phyloP scores from a whole-genome alignment of 495 filamentous ascomycete species.

The Daldinia childiae region DNA sequence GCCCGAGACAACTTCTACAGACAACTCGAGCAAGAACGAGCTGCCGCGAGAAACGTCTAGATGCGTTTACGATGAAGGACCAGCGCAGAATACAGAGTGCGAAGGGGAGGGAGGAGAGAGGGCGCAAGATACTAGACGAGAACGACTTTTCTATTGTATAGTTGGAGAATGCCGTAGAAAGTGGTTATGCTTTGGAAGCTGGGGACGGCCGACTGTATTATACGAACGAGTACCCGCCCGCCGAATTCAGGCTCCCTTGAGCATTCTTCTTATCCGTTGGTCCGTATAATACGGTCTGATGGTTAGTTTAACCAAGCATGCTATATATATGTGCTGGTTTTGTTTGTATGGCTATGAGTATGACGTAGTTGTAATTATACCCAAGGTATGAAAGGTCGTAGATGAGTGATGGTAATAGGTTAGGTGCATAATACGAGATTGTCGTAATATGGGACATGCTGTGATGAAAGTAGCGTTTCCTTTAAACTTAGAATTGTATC shows the following conservation, averaged over 20 bases:
- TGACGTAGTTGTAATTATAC: background rate
- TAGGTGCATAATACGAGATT: too few species aligned
- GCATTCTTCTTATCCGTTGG: constrained; percentile 12
- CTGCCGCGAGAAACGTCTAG: constrained; percentile 44
- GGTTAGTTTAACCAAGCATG: background rate
- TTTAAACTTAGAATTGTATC: background rate
- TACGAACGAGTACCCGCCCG: constrained; percentile 30
- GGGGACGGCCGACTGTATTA: constrained; percentile 34
- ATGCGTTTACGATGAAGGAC: background rate
- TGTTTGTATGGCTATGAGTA: background rate
- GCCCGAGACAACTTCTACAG: constrained; percentile 59
- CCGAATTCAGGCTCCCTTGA: constrained; percentile 33
- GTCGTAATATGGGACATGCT: background rate
- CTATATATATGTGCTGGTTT: background rate
- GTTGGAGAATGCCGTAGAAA: constrained; percentile 22
- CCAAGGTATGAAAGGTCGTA: background rate
- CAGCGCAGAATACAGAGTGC: constrained; percentile 3
- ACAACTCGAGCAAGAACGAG: constrained; percentile 59
- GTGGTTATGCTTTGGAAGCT: constrained; percentile 16
- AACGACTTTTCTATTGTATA: constrained; percentile 4
- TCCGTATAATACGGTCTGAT: background rate
- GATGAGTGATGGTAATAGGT: background rate
- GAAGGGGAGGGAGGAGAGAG: background rate
- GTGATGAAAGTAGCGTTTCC: background rate
- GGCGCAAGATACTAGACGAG: constrained; percentile 23